Base-by-base conservation (phyloP, 1,284 basidiomycete species). In the Rhizopogon hawkerae region DNA sequence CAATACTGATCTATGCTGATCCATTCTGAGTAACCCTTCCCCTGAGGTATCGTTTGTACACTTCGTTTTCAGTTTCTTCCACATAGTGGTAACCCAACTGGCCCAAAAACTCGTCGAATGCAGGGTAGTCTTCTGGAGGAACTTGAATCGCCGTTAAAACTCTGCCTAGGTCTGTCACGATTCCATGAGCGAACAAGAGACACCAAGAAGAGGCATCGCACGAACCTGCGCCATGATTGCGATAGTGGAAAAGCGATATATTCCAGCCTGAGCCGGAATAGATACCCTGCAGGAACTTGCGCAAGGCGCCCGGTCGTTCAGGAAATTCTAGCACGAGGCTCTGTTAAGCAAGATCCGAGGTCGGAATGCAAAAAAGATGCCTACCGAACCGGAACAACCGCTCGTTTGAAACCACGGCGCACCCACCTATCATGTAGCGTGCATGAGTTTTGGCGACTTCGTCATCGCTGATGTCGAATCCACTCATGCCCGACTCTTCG, bases 401-500 rank as follows among this genome's bases (percentile, higher is more conserved):
- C 69, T 98, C 96, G 60, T 97, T 75, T 2, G 79, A 71, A 2
- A 96, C 92, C 13, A 69, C 66, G 39, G 77, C 78, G 49, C 83
- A 76, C 1, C 93, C 93, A 14, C 96, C 96, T 38, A 98, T 84
- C 76, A 99, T 85, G 66, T 98, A 97, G 26, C 96, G 79, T 7
- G 86, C 81, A 64, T 99, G 96, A 53, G 83, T 88, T 68, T 99
- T 99, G 2, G 93, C 92, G 62, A 98, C 76, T 70, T 99, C 96
- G 58, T 98, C 85, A 57, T 96, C 89, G 56, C 89, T 92, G 58
- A 98, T 86, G 64, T 99, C 96, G 52, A 77, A 76, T 2, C 85
- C 91, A 46, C 81, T 78, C 82, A 98, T 95, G 33, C 83, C 88
- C 43, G 76, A 70, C 10, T 69, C 67, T 53, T 78, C 69, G 18